Base-by-base conservation (phyloP, 306 rosid genomes). In the Glycine latifolia region DNA sequence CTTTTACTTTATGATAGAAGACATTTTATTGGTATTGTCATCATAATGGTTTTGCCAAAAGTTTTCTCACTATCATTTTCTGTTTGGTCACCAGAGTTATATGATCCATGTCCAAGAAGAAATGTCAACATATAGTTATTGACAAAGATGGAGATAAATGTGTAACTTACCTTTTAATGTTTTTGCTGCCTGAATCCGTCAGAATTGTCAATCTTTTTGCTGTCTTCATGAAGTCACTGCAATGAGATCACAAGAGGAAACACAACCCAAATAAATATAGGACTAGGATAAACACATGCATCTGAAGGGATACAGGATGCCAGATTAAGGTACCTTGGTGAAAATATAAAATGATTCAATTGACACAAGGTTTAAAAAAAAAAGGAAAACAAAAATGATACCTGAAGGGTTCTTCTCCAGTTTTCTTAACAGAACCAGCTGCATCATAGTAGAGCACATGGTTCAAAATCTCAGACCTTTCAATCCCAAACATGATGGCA, bases 371-470 rank as follows among this genome's bases (percentile, higher is more conserved):
- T 1, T 3, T 8, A n/a, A n/a, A 2, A n/a, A 66, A 26, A 39
- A 39, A n/a, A 52, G 7, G 4, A 1, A 33, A 75, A 7, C n/a
- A 61, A 55, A 17, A 10, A 6, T 37, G 67, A 11, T 55, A 95
- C 99, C 99, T 82, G 89, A 93, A 95, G 12, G 98, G 96, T 83
- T 95, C 97, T 59, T 90, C 98, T 68, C 99, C 99, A 12, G 90
- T 89, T 77, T 83, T 88, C 86, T 88, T 95, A 13, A 90, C 80
- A 71, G 89, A 85, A 82, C 97, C 98, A 0, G 85, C 75, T 37
- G 90, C 87, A 85, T 91, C 98, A 5, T 84, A 89, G 86, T 91
- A 95, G 68, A 91, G 85, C 47, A 95, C 96, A 75, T 69, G 94
- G 79, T 86, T 89, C 58, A 80, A 85, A 85, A 90, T 84, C 71